These are phyloP conservation scores for Tylopilus sp. DNA, from an alignment of 768 basidiomycete species.

Conservation along the genomic window DNA sequence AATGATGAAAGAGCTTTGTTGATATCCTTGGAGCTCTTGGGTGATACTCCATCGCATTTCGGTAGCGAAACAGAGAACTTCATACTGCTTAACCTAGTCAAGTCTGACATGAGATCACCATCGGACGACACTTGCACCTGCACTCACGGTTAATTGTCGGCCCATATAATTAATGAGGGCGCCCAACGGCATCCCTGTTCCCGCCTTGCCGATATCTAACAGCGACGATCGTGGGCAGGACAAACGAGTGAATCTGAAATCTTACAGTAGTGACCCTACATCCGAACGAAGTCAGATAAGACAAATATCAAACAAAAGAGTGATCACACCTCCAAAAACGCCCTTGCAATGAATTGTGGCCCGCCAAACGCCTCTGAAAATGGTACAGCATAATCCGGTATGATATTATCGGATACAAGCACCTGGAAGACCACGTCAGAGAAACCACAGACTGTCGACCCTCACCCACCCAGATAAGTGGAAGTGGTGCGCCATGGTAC, in stretches of 20 bases:
- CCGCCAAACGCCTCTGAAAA: slow-evolving; percentile 25
- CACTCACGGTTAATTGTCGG: slow-evolving; percentile 24
- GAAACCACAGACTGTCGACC: too few species aligned
- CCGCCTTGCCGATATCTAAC: slow-evolving; percentile 25
- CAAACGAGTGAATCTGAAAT: not conserved
- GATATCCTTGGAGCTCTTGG: not conserved
- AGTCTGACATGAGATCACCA: not conserved
- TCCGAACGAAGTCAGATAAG: not conserved
- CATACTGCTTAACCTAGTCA: slow-evolving; percentile 24
- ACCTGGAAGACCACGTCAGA: slow-evolving; percentile 11
- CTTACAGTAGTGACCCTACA: slow-evolving; percentile 28
- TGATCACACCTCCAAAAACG: slow-evolving; percentile 20
- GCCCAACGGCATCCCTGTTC: slow-evolving; percentile 24
- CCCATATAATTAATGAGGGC: slow-evolving; percentile 21
- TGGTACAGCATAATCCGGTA: slow-evolving; percentile 29
- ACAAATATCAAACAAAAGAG: not conserved
- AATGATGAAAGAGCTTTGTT: slow-evolving; percentile 21
- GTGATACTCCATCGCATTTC: slow-evolving; percentile 24
- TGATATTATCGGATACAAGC: slow-evolving; percentile 24
- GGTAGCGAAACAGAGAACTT: slow-evolving; percentile 28
- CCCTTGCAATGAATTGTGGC: slow-evolving; percentile 27
- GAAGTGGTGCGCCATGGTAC: not conserved
- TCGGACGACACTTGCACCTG: not conserved
- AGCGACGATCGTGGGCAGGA: not conserved
- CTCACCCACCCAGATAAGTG: slow-evolving; percentile 24